A percentile compares a stretch with the other conserved stretches of the same genome.
Evolutionary conservation across 306 rosid species (phyloP).

Genomic region (Chamaecrista fasciculata): DNA sequence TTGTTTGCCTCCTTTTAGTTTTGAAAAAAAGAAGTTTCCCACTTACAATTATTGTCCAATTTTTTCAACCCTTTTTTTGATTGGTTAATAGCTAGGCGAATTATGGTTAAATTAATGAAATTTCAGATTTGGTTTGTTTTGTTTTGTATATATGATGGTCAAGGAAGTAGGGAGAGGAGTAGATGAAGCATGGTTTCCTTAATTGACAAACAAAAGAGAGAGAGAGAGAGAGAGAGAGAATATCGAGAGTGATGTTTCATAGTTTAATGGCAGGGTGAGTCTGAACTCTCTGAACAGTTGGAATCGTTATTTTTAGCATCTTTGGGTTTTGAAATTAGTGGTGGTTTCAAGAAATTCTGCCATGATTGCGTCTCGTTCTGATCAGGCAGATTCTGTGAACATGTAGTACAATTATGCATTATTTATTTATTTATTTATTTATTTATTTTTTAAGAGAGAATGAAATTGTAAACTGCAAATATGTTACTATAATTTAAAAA

Average conservation of each 20-base stretch:
- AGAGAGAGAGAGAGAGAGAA: constrained; percentile 29
- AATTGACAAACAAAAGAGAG: constrained; percentile 28
- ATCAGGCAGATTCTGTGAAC: constrained; percentile 48
- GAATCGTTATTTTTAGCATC: constrained; percentile 41
- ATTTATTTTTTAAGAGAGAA: no score
- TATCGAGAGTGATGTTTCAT: constrained; percentile 62
- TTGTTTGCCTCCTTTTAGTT: not conserved
- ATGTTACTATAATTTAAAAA: not conserved
- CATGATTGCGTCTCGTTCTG: constrained; percentile 46
- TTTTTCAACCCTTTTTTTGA: constrained; percentile 32
- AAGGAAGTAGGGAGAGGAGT: constrained; percentile 40
- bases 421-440: no score
- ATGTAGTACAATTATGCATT: constrained; percentile 22
- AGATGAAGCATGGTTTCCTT: constrained; percentile 34
- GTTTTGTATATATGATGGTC: constrained; percentile 20
- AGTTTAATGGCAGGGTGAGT: constrained; percentile 51
- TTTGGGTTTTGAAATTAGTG: constrained; percentile 39
- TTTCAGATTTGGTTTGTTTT: constrained; percentile 38
- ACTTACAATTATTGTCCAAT: constrained; percentile 32
- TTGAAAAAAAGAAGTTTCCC: not conserved
- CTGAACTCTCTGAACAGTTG: constrained; percentile 58
- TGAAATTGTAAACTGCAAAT: not conserved
- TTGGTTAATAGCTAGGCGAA: constrained; percentile 45
- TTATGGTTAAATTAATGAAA: constrained; percentile 51
- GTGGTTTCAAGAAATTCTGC: constrained; percentile 63